These are phyloP conservation scores for Oryza punctata DNA, from an alignment of 176 grass and related monocot species.

Conservation along the genomic window DNA sequence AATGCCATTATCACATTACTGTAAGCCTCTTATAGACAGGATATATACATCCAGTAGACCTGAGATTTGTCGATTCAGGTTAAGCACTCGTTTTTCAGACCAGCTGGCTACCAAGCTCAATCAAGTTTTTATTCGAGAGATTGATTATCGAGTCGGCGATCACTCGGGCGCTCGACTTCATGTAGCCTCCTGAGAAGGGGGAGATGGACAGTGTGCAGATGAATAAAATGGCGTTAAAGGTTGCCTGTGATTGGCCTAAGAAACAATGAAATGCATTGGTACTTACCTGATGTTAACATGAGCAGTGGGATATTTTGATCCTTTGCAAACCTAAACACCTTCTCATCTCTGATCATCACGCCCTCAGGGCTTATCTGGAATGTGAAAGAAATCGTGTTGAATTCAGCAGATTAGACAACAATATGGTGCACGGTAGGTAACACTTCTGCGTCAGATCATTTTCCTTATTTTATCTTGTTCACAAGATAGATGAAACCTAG, in stretches of 20 bases:
- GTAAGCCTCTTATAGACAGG: neutral
- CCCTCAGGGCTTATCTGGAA: conserved; percentile 78
- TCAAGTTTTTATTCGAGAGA: conserved; percentile 77
- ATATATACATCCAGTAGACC: conserved; percentile 28
- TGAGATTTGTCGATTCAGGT: neutral
- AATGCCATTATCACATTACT: neutral
- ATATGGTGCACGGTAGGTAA: neutral
- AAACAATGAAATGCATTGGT: neutral
- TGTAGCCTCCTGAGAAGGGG: conserved; percentile 74
- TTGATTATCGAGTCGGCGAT: conserved; percentile 87
- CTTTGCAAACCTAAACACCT: conserved; percentile 82
- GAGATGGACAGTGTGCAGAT: neutral
- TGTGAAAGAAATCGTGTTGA: neutral
- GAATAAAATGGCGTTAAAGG: neutral
- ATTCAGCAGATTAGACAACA: neutral
- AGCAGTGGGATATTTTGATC: conserved; percentile 86
- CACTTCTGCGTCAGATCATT: neutral
- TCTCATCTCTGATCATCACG: conserved; percentile 84
- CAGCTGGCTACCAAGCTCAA: conserved; percentile 45
- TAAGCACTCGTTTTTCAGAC: conserved; percentile 18
- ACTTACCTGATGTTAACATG: conserved; percentile 93
- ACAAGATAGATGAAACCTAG: neutral
- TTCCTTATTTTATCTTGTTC: neutral
- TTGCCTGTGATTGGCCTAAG: neutral
- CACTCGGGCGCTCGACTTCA: conserved; percentile 88